These are phyloP conservation scores for Magnusiomyces ingens DNA, from an alignment of 1,139 yeast species.

Conservation along the genomic window DNA sequence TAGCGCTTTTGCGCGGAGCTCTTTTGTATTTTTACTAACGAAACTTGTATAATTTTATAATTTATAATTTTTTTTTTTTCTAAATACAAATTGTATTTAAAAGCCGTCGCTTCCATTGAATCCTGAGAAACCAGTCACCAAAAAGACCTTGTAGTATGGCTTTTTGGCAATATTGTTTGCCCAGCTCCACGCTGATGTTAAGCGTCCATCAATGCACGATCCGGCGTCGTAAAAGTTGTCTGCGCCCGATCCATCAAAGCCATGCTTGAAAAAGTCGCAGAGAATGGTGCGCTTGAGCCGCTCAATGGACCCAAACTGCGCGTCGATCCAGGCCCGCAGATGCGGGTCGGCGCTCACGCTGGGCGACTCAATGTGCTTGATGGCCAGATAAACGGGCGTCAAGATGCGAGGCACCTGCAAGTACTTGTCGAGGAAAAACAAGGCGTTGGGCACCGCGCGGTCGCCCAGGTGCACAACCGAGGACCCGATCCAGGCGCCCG, in stretches of 20 bases:
- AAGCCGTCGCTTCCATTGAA: constrained; percentile 64
- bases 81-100: constrained; percentile 12
- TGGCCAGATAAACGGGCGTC: constrained; percentile 57
- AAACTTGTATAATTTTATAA: background rate
- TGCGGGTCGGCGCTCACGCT: constrained; percentile 38
- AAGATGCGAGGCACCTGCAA: constrained; percentile 67
- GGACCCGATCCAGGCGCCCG: constrained; percentile 68
- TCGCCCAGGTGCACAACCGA: constrained; percentile 73
- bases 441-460: constrained; percentile 70
- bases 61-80: background rate
- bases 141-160: constrained; percentile 53
- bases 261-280: constrained; percentile 64
- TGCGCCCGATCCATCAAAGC: constrained; percentile 73
- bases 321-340: constrained; percentile 43
- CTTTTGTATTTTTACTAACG: background rate
- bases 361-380: constrained; percentile 44
- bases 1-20: background rate
- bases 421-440: constrained; percentile 67
- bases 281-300: constrained; percentile 47
- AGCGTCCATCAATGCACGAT: constrained; percentile 69
- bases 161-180: constrained; percentile 61
- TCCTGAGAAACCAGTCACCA: constrained; percentile 67
- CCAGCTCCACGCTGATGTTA: constrained; percentile 77
- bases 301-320: constrained; percentile 50
- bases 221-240: constrained; percentile 76